Evolutionary conservation across 441 rosid genomes (phyloP).

Genomic region (Sinapis alba): DNA sequence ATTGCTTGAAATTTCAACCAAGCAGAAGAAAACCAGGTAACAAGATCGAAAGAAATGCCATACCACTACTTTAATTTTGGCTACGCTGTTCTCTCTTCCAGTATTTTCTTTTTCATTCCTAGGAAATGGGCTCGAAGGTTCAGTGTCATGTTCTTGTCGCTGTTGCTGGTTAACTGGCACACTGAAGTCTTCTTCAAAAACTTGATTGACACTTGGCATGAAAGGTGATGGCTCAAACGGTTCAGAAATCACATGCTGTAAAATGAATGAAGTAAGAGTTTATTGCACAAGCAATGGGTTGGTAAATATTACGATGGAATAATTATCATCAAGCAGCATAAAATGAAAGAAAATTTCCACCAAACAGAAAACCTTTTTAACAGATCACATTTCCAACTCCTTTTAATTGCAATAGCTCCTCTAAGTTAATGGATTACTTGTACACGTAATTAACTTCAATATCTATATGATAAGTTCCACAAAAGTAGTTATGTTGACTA

Average conservation of each 20-base stretch:
- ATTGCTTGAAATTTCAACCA: slow-evolving; percentile 3
- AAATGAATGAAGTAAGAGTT: slow-evolving; percentile 26
- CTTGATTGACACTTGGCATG: slow-evolving; percentile 69
- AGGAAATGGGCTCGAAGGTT: slow-evolving; percentile 50
- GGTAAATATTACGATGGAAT: slow-evolving; percentile 9
- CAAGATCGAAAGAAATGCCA: slow-evolving; percentile 41
- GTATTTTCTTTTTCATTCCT: slow-evolving; percentile 69
- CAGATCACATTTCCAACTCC: slow-evolving; percentile 9
- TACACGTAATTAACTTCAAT: slow-evolving; percentile 3
- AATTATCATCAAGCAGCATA: slow-evolving; percentile 2
- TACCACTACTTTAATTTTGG: slow-evolving; percentile 99
- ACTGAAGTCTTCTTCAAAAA: slow-evolving; percentile 68
- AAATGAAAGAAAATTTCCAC: slow-evolving; percentile 9
- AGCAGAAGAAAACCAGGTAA: not conserved
- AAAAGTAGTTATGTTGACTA: not conserved
- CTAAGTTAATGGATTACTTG: slow-evolving; percentile 1
- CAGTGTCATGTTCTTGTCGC: slow-evolving; percentile 60
- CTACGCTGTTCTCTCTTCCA: slow-evolving; percentile 76
- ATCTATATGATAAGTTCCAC: not conserved
- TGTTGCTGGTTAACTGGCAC: slow-evolving; percentile 50
- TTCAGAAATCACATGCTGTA: slow-evolving; percentile 89
- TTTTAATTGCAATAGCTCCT: slow-evolving; percentile 13
- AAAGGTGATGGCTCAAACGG: slow-evolving; percentile 95
- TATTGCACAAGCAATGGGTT: slow-evolving; percentile 3
- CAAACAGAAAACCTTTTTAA: not conserved